Conservation (phyloP, 2,329 filamentous ascomycete genomes). For the Clarireedia homoeocarpa region DNA sequence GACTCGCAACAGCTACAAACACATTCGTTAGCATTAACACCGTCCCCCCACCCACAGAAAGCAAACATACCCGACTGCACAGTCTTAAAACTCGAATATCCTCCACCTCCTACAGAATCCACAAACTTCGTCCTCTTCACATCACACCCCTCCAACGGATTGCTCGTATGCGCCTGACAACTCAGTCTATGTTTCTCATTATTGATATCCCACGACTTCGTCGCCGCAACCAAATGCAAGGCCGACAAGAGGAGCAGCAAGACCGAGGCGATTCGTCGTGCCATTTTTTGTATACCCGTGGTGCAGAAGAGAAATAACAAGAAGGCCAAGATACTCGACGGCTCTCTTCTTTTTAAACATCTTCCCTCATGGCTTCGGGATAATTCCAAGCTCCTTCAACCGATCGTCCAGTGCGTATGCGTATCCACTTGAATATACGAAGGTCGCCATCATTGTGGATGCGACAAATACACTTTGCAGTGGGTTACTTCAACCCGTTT, state of each 20-base stretch:
- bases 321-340: too few relatives aligned
- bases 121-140: slow-evolving; percentile 18
- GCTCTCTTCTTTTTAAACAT: too few relatives aligned
- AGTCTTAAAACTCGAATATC: slow-evolving; percentile 16
- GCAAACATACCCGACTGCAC: slow-evolving; percentile 22
- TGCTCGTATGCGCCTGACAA: slow-evolving; percentile 16
- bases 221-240: too few relatives aligned
- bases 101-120: slow-evolving; percentile 9
- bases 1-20: slow-evolving; percentile 17
- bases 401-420: too few relatives aligned
- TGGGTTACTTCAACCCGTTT: too few relatives aligned
- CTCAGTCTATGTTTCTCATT: slow-evolving; percentile 16
- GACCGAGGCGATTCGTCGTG: not conserved
- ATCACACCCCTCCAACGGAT: slow-evolving; percentile 25
- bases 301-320: too few relatives aligned
- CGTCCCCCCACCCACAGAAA: not conserved
- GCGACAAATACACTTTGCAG: too few relatives aligned
- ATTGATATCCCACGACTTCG: slow-evolving; percentile 20
- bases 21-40: slow-evolving; percentile 7
- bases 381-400: not conserved
- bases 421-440: not conserved
- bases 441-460: too few relatives aligned
- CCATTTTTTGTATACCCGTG: not conserved
- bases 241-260: slow-evolving; percentile 6
- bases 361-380: not conserved